Conservation (phyloP, 1,139 yeast species). For the Kurtzmaniella quercitrusa region DNA sequence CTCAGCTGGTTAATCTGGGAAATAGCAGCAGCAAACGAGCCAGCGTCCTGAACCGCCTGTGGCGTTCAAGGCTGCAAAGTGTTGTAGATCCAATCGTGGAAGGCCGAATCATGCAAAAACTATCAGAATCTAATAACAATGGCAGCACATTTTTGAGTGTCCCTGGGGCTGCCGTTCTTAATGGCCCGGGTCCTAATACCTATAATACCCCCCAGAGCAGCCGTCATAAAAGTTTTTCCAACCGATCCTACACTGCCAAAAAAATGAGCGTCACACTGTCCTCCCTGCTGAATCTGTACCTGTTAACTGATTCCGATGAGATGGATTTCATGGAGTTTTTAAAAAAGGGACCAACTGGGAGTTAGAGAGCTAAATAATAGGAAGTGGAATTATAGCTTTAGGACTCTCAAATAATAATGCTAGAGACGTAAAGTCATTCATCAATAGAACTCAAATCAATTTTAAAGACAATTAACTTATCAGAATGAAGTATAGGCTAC, state of each 20-base stretch:
- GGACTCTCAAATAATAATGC: no score
- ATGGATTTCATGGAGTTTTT: slow-evolving; percentile 50
- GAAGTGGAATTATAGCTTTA: neutral
- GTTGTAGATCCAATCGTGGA: slow-evolving; percentile 5
- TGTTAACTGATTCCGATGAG: slow-evolving; percentile 25
- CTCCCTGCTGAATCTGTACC: neutral
- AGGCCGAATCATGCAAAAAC: slow-evolving; percentile 12
- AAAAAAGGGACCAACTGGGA: slow-evolving; percentile 34
- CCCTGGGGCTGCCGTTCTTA: slow-evolving; percentile 12
- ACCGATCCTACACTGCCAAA: neutral
- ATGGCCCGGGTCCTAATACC: neutral
- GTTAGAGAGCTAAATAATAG: neutral
- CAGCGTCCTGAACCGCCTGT: slow-evolving; percentile 6
- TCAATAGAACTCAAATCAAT: no score
- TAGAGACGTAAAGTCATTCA: neutral
- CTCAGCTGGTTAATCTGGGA: slow-evolving; percentile 6
- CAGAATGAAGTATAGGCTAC: no score
- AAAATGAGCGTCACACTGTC: neutral
- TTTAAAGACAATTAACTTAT: neutral
- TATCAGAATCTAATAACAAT: slow-evolving; percentile 5
- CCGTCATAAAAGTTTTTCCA: neutral
- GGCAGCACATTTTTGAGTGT: slow-evolving; percentile 3
- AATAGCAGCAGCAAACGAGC: slow-evolving; percentile 1
- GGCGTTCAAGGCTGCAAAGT: slow-evolving; percentile 6
- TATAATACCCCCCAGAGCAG: neutral